Evolutionary conservation across 352 stramenopile species (phyloP), one percentile per base, ranked within the genome.

Genomic region (Pythium rishiriense): DNA sequence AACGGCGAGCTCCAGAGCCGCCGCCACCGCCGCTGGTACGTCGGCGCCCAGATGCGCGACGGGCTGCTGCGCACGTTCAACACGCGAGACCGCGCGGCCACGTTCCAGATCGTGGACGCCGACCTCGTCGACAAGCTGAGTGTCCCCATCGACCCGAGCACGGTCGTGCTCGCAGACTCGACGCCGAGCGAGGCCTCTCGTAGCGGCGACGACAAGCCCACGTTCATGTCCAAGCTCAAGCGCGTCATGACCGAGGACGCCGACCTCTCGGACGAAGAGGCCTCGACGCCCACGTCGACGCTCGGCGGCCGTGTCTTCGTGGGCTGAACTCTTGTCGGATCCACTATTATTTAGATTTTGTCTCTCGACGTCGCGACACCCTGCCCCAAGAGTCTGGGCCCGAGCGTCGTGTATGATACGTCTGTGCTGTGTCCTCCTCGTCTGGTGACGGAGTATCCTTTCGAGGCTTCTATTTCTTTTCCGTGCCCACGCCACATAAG

Each of bases 1-100:
- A 73, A 84, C 33, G 79, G 80, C 49, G 80, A 90, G 72, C 65
- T 91, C n/a, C 80, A 89, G 64, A 90, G 81, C 54, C 70, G 83
- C 0, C 75, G 83, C 15, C 71, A 88, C 42, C 77, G 81, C 6
- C 75, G 81, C 8, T 92, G 83, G 83, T 89, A 88, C 55, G 62
- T 92, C 26, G 83, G 83, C 42, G 79, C 76, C 5, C 81, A 87
- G 66, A 88, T 73, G 29, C 81, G 79, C 2, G 77, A 92, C 58
- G 83, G 83, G 9, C 59, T 89, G 39, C 50, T 92, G 24, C 74
- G 83, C 14, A 85, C 81, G 21, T 88, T 87, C 55, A 86, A 78
- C 43, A 80, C 69, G 15, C 65, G 83, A 33, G 79, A 90, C 56
- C 76, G 81, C 31, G 81, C 81, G 25, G 69, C 63, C 24, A 51